These are phyloP conservation scores for Arthonia radiata DNA, from an alignment of 495 filamentous ascomycete species.

Conservation along the genomic window DNA sequence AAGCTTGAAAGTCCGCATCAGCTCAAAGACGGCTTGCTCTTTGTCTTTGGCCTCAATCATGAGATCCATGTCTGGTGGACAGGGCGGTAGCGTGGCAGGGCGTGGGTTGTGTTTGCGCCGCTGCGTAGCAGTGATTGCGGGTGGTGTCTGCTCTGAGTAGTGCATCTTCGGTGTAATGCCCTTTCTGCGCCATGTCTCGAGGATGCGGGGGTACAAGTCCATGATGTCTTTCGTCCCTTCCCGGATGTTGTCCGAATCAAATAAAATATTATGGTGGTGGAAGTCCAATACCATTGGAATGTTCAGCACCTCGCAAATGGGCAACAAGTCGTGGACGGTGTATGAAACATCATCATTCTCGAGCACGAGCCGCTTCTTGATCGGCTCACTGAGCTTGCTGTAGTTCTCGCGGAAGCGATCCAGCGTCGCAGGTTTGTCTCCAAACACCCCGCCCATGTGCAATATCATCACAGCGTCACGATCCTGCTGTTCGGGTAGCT, in stretches of 20 bases:
- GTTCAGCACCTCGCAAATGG: constrained; percentile 75
- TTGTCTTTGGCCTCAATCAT: constrained; percentile 99
- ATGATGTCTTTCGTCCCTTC: constrained; percentile 74
- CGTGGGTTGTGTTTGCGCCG: constrained; percentile 65
- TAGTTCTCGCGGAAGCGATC: constrained; percentile 69
- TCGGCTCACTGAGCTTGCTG: constrained; percentile 27
- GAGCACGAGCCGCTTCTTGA: constrained; percentile 65
- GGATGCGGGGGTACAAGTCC: constrained; percentile 43
- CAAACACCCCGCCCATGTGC: constrained; percentile 83
- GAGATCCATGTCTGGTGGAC: constrained; percentile 57
- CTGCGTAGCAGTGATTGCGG: constrained; percentile 50
- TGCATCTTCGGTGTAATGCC: constrained; percentile 90
- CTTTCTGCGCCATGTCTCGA: constrained; percentile 67
- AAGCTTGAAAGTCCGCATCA: constrained; percentile 69
- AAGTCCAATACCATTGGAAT: constrained; percentile 86
- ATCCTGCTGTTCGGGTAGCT: constrained; percentile 53
- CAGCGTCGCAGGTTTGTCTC: constrained; percentile 63
- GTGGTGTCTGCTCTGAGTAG: constrained; percentile 56
- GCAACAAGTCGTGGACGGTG: constrained; percentile 76
- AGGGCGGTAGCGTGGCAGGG: constrained; percentile 57
- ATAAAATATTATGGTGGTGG: constrained; percentile 89
- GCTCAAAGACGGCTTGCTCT: constrained; percentile 86
- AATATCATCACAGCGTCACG: constrained; percentile 85
- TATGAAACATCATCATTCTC: constrained; percentile 89
- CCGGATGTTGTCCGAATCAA: constrained; percentile 42